Conservation (phyloP, 352 stramenopile species). For the Pythium periplocum region DNA sequence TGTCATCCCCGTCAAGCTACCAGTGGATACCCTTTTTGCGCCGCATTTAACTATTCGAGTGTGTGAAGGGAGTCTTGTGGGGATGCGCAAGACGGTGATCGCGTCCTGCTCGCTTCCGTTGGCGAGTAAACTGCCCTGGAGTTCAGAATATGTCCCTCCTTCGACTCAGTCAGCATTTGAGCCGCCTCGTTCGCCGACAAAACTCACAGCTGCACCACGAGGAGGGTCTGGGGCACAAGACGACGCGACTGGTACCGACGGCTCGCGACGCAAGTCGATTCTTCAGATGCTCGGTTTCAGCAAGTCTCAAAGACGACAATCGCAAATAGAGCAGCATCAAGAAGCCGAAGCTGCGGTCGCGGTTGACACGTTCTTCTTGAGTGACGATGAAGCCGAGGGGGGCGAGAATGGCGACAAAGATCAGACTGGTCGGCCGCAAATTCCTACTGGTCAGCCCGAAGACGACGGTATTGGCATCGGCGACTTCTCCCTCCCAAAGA, state of each 20-base stretch:
- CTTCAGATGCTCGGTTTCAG: no score
- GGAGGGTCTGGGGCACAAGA: no score
- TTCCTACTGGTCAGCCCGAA: background rate
- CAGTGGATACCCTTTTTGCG: conserved; percentile 49
- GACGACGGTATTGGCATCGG: conserved; percentile 69
- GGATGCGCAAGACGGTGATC: conserved; percentile 44
- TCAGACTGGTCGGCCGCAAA: no score
- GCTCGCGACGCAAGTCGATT: conserved; percentile 1
- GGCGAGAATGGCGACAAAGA: background rate
- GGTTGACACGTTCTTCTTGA: conserved; percentile 3
- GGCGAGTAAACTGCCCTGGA: conserved; percentile 64
- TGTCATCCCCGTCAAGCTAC: conserved; percentile 40
- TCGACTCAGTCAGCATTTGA: conserved; percentile 33
- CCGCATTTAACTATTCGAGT: conserved; percentile 64
- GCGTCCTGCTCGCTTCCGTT: conserved; percentile 59
- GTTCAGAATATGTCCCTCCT: conserved; percentile 35
- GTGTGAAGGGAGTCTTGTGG: conserved; percentile 44
- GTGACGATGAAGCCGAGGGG: conserved; percentile 4
- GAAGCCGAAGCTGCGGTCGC: conserved; percentile 8
- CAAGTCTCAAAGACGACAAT: no score
- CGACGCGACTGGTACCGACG: background rate
- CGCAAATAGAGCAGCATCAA: no score
- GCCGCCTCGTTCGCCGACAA: conserved; percentile 24
- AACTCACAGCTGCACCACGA: background rate
- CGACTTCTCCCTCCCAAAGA: conserved; percentile 2